A percentile compares a stretch with the other conserved stretches of the same genome.
phyloP scores from a whole-genome alignment of 306 rosid species.

The Spatholobus suberectus region DNA sequence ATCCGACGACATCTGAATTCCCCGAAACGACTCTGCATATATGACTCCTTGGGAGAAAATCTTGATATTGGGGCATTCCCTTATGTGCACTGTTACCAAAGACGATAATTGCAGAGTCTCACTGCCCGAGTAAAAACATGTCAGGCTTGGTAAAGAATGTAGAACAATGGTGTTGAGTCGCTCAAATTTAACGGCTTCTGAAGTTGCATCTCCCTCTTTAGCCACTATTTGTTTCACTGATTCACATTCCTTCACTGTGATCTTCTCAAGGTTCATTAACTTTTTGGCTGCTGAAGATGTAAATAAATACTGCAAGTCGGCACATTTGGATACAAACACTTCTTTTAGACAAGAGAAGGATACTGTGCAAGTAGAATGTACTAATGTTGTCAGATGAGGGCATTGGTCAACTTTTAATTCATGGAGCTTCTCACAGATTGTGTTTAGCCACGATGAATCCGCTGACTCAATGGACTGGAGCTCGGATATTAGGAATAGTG shows the following conservation, averaged over 20 bases:
- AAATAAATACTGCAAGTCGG: too few relatives aligned
- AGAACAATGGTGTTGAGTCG: neutral
- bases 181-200: neutral
- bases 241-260: neutral
- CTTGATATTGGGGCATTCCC: neutral
- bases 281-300: too few relatives aligned
- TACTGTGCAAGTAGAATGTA: too few relatives aligned
- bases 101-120: constrained; percentile 10
- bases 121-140: constrained; percentile 11
- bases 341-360: too few relatives aligned
- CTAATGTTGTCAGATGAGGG: too few relatives aligned
- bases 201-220: neutral
- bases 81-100: neutral
- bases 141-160: neutral
- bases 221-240: constrained; percentile 16
- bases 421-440: too few relatives aligned
- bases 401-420: neutral
- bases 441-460: too few relatives aligned
- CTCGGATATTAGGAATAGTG: too few relatives aligned
- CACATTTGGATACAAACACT: too few relatives aligned
- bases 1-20: neutral
- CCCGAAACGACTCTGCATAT: neutral
- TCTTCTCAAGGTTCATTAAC: too few relatives aligned
- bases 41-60: neutral
- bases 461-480: too few relatives aligned